phyloP scores from a whole-genome alignment of 495 filamentous ascomycete species.

The Talaromyces proteolyticus region DNA sequence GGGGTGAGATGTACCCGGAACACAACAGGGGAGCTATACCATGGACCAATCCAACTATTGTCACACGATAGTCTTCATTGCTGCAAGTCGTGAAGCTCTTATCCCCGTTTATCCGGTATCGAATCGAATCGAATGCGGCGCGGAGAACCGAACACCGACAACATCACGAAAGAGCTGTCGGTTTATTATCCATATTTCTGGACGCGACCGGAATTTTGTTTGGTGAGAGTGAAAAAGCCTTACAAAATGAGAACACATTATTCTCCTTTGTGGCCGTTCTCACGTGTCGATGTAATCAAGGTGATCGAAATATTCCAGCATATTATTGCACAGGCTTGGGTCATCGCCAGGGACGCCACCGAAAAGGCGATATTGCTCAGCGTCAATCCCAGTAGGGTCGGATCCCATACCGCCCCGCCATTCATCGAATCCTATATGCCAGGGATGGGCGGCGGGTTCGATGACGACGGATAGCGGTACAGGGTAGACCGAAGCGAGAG shows the following conservation, averaged over 20 bases:
- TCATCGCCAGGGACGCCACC: conserved; percentile 44
- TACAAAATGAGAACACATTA: neutral
- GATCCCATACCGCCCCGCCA: neutral
- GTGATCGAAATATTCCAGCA: conserved; percentile 43
- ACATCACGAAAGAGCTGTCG: too few species aligned
- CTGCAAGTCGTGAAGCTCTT: conserved; percentile 32
- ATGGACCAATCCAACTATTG: conserved; percentile 38
- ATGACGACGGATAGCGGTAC: neutral
- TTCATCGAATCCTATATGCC: conserved; percentile 1
- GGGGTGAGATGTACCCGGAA: too few species aligned
- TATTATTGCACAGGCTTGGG: conserved; percentile 36
- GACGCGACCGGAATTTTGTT: neutral
- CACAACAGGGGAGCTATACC: conserved; percentile 11
- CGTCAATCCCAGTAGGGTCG: conserved; percentile 21
- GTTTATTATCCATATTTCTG: too few species aligned
- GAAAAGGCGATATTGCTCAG: conserved; percentile 37
- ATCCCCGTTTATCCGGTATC: neutral
- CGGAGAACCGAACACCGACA: too few species aligned
- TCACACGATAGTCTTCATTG: conserved; percentile 36
- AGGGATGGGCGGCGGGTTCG: conserved; percentile 5
- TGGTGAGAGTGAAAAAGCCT: too few species aligned
- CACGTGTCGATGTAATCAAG: conserved; percentile 38
- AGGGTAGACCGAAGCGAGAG: neutral
- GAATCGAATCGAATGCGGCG: neutral
- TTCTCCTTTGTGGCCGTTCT: neutral